Evolutionary conservation across 345 rosid genomes (phyloP), one percentile per base, ranked within the genome.

Genomic region (Schrenkiella parvula): DNA sequence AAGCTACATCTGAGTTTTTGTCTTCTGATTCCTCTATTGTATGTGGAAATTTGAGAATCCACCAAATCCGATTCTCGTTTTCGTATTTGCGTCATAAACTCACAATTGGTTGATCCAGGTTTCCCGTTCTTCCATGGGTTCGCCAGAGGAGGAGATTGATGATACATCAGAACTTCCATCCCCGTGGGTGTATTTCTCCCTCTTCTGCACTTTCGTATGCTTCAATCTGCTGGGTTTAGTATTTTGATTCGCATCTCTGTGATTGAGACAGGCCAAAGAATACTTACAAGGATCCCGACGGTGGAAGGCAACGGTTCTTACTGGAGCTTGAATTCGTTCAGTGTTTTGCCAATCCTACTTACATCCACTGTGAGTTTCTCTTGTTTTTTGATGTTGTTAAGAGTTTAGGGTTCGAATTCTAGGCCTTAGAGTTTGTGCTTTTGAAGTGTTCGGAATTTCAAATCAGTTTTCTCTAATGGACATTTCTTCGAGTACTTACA

Each of bases 271-370:
- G 95, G 75, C 81, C 88, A 0, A 87, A 81, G 59, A 84, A 65
- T 52, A 65, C 78, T 38, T 95, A 85, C 72, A 86, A 92, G 83
- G 98, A 92, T 81, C 93, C 95, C 0, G 97, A 92, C 67, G 99
- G 82, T 78, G 98, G 99, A 26, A 81, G 86, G 23, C 98, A 89
- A 47, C 81, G 98, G 28, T 88, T 92, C 81, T 81, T 92, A 64
- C 87, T 95, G 15, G 99, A 95, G 58, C 80, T 95, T 73, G 99
- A 95, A 65, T 95, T 95, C 73, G 77, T 92, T 43, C 99, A 95
- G 18, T 95, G 98, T 75, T 92, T 95, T 21, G 97, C 96, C 14
- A 95, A 95, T 72, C 99, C 99, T 38, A 95, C 97, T 57, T 95
- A 95, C 68, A 95, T 95, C 68, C 98, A 90, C 69, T 87, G 99